phyloP scores from a whole-genome alignment of 2,329 filamentous ascomycete species.

The Juglanconis juglandina region DNA sequence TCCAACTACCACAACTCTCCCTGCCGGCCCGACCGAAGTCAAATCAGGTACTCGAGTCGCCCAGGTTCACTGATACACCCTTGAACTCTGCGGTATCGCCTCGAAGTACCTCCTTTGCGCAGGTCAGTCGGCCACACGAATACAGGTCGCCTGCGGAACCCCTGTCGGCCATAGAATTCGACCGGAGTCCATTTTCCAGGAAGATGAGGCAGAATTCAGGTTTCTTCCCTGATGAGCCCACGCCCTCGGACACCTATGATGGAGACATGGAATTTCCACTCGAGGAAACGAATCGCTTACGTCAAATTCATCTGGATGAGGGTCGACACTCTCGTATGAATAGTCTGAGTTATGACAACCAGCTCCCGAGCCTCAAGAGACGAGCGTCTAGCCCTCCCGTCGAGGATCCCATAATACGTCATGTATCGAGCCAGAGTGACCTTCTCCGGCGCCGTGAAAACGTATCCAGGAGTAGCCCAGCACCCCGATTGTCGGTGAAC shows the following conservation, averaged over 20 bases:
- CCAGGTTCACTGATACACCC: constrained; percentile 44
- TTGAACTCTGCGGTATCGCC: constrained; percentile 47
- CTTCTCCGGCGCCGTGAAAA: constrained; percentile 47
- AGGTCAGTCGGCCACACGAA: constrained; percentile 30
- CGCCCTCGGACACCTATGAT: constrained; percentile 42
- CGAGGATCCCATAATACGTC: constrained; percentile 42
- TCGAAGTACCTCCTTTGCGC: constrained; percentile 40
- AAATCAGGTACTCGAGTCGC: constrained; percentile 41
- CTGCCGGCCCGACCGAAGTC: constrained; percentile 42
- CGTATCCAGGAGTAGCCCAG: constrained; percentile 49
- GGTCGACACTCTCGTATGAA: constrained; percentile 21
- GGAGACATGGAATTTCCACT: constrained; percentile 44
- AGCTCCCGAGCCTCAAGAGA: constrained; percentile 49
- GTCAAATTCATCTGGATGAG: constrained; percentile 45
- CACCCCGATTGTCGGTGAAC: constrained; percentile 45
- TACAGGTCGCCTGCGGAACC: constrained; percentile 42
- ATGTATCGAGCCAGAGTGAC: constrained; percentile 38
- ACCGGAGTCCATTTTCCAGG: constrained; percentile 45
- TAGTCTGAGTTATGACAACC: constrained; percentile 28
- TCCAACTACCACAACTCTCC: constrained; percentile 44
- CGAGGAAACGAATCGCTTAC: constrained; percentile 41
- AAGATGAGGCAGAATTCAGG: constrained; percentile 48
- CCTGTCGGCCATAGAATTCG: constrained; percentile 36
- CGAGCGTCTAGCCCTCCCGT: constrained; percentile 53
- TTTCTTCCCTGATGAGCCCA: constrained; percentile 41